Base-by-base conservation (phyloP, 2,329 filamentous ascomycete species). In the Aspergillus sp. region DNA sequence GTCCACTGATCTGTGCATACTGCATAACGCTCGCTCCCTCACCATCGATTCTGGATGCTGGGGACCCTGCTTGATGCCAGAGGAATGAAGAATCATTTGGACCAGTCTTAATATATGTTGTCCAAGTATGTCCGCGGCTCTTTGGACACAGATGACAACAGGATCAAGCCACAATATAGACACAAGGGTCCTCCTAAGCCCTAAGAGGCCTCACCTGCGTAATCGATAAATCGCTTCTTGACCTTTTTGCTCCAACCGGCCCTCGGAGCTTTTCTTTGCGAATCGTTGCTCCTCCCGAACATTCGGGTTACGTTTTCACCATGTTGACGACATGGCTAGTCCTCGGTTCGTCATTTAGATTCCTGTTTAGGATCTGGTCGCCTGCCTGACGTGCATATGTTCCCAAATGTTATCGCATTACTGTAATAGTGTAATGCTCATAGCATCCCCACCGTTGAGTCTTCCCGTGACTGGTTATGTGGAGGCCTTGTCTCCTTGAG, bases 111-210 rank as follows among this genome's bases (percentile, higher is more conserved):
- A 3, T 46, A 24, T n/a, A 17, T 24, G 13, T 17, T 8, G 22
- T 17, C 22, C 13, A 20, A 9, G 20, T 22, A 24, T 45, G 27
- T 9, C 33, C n/a, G n/a, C 34, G 24, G 42, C 19, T 56, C 17
- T 27, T 49, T 46, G 17, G 17, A 34, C 42, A 46, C 41, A 51
- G 51, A 24, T 34, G 51, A 49, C 9, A 40, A 37, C 27, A 41
- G 22, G 40, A 49, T 30, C 37, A 57, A 56, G 56, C 51, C 24
- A 55, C 44, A 42, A 57, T 54, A 30, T 41, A 40, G 40, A 51
- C 22, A 51, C 39, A 40, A 50, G 45, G 45, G 27, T 54, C 49
- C 17, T 33, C 46, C 30, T 30, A 37, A 48, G 41, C 51, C 49
- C 49, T 49, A 53, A 37, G 42, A 49, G 37, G 19, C 40, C 44